Percentiles rank a stretch among this genome's conserved stretches.
Conservation (phyloP, 441 rosid genomes). For the Syzygium syzygioides region DNA sequence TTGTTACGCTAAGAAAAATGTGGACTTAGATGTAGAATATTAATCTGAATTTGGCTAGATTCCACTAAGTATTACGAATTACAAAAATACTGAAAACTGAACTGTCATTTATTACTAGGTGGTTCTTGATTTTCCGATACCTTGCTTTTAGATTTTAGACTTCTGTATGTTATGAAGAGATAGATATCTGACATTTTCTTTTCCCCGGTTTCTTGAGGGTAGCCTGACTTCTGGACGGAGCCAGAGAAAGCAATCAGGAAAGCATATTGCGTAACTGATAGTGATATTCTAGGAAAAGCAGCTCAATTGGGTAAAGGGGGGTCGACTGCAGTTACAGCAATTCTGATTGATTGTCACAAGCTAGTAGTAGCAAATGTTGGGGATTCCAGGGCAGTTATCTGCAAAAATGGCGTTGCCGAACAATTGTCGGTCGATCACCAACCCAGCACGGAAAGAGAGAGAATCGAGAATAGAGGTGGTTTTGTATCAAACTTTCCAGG, state of each 20-base stretch:
- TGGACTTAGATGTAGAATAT: background rate
- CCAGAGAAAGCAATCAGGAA: constrained; percentile 65
- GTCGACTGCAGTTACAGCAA: constrained; percentile 91
- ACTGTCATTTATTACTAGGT: background rate
- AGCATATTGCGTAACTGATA: constrained; percentile 64
- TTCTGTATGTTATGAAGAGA: background rate
- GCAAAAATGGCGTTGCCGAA: constrained; percentile 58
- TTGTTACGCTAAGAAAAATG: background rate
- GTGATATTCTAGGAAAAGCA: constrained; percentile 55
- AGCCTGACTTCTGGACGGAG: constrained; percentile 72
- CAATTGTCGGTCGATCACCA: constrained; percentile 88
- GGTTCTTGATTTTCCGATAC: background rate
- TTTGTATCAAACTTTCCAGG: constrained; percentile 87
- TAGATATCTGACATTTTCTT: background rate
- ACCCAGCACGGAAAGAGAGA: constrained; percentile 57
- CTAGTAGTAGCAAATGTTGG: constrained; percentile 87
- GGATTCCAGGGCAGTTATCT: constrained; percentile 83
- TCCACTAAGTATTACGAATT: background rate
- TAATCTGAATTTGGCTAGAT: background rate
- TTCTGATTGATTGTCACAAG: constrained; percentile 60
- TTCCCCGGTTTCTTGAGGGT: constrained; percentile 3
- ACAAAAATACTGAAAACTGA: background rate
- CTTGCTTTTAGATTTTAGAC: background rate
- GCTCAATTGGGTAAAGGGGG: constrained; percentile 77
- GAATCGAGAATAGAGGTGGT: constrained; percentile 77